Conservation (phyloP, 306 rosid genomes). For the Delonix regia region DNA sequence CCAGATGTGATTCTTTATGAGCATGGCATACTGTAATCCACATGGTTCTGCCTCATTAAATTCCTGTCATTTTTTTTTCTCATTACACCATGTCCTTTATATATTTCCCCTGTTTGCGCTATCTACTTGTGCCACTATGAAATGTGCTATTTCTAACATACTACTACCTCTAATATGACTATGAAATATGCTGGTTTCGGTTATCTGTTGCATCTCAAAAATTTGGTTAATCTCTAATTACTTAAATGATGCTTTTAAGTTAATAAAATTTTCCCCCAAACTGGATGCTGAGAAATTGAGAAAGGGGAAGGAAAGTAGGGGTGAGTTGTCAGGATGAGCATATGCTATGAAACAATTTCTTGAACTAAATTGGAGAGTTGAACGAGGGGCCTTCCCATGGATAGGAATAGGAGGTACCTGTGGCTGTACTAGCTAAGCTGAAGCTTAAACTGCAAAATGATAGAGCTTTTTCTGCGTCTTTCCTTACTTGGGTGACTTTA, state of each 20-base stretch:
- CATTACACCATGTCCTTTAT: background rate
- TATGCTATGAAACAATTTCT: background rate
- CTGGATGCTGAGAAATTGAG: background rate
- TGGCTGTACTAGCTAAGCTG: background rate
- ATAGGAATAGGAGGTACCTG: background rate
- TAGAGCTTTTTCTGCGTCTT: background rate
- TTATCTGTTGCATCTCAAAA: slow-evolving; percentile 31
- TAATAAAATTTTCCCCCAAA: background rate
- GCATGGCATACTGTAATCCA: no score
- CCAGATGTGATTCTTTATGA: background rate
- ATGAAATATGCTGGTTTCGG: background rate
- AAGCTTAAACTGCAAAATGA: background rate
- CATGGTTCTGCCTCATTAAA: background rate
- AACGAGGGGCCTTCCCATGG: background rate
- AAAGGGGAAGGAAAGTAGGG: background rate
- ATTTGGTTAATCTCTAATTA: background rate
- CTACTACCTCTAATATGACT: background rate
- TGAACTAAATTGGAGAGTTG: background rate
- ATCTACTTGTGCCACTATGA: background rate
- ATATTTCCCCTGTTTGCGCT: background rate
- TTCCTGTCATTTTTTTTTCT: background rate
- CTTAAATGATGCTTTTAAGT: background rate
- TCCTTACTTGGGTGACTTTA: background rate
- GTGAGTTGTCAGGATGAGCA: background rate
- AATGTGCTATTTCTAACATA: background rate